Percentiles rank a stretch among this genome's conserved stretches.
Evolutionary conservation across 495 filamentous ascomycete genomes (phyloP).

Genomic region (Talaromyces liani): DNA sequence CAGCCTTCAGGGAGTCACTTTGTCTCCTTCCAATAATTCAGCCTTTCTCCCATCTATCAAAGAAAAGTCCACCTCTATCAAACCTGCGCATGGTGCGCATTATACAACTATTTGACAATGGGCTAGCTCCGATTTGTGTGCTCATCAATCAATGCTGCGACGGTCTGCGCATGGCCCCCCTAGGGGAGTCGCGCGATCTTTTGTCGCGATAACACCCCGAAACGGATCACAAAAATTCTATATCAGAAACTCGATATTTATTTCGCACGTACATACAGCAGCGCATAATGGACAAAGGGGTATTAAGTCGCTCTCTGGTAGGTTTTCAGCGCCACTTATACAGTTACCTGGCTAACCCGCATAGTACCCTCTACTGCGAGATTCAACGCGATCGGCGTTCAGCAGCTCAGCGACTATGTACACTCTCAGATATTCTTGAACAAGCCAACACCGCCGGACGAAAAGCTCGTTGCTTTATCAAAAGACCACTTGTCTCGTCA

Average conservation of each 20-base stretch:
- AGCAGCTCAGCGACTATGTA: conserved; percentile 79
- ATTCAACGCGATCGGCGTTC: conserved; percentile 88
- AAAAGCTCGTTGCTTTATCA: conserved; percentile 69
- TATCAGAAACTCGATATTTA: not conserved
- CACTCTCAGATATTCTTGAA: conserved; percentile 76
- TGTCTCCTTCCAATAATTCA: not conserved
- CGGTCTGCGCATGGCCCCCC: conserved; percentile 18
- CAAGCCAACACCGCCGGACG: conserved; percentile 47
- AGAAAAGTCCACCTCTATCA: not conserved
- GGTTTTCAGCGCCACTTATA: conserved; percentile 9
- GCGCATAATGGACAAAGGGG: not conserved
- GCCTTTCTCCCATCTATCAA: not conserved
- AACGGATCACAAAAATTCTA: not conserved
- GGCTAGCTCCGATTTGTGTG: not conserved
- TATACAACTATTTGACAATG: not conserved
- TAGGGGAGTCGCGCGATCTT: conserved; percentile 28
- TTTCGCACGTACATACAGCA: not conserved
- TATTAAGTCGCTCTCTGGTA: conserved; percentile 30
- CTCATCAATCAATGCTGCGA: conserved; percentile 6
- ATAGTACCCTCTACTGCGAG: conserved; percentile 54
- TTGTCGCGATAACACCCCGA: conserved; percentile 7
- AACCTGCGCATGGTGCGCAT: not conserved
- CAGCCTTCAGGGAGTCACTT: not conserved
- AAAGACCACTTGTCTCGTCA: conserved; percentile 79
- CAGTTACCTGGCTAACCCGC: not conserved